A percentile compares a stretch with the other conserved stretches of the same genome.
These are phyloP conservation scores for Phytopythium sindhum DNA, from an alignment of 352 stramenopile genomes.

Conservation along the genomic window DNA sequence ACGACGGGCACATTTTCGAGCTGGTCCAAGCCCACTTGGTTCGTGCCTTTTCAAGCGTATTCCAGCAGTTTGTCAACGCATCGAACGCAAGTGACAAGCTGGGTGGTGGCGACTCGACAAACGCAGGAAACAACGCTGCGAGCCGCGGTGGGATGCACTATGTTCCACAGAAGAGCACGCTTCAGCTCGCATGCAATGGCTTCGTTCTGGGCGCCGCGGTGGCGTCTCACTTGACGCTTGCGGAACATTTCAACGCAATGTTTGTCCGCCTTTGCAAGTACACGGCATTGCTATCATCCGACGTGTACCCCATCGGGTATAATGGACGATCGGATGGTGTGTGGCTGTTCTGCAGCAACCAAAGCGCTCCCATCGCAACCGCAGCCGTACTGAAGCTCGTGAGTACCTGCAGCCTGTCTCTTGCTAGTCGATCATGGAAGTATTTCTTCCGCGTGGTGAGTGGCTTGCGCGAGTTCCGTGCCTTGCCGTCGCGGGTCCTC, in stretches of 20 bases:
- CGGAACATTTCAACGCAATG: slow-evolving; percentile 57
- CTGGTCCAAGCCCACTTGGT: slow-evolving; percentile 51
- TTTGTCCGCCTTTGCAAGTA: slow-evolving; percentile 66
- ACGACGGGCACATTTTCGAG: slow-evolving; percentile 72
- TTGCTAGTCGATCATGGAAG: slow-evolving; percentile 53
- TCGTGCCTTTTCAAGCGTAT: slow-evolving; percentile 63
- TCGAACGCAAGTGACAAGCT: slow-evolving; percentile 40
- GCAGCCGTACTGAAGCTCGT: slow-evolving; percentile 70
- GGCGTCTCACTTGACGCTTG: slow-evolving; percentile 45
- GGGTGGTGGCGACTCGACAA: slow-evolving; percentile 13
- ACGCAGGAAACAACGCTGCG: slow-evolving; percentile 19
- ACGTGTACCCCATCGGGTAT: slow-evolving; percentile 59
- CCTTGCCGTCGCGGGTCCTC: slow-evolving; percentile 47
- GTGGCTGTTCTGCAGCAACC: slow-evolving; percentile 61
- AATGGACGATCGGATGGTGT: slow-evolving; percentile 54
- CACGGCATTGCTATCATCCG: slow-evolving; percentile 51
- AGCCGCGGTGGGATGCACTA: slow-evolving; percentile 31
- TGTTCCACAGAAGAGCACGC: slow-evolving; percentile 63
- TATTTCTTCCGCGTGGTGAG: slow-evolving; percentile 61
- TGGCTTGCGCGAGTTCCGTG: slow-evolving; percentile 60
- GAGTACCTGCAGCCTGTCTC: slow-evolving; percentile 46
- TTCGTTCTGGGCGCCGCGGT: slow-evolving; percentile 65
- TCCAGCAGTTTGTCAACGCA: slow-evolving; percentile 64
- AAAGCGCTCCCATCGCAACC: slow-evolving; percentile 62
- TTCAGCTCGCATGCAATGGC: slow-evolving; percentile 75